Evolutionary conservation across 306 rosid genomes (phyloP).

Genomic region (Dalbergia cochinchinensis): DNA sequence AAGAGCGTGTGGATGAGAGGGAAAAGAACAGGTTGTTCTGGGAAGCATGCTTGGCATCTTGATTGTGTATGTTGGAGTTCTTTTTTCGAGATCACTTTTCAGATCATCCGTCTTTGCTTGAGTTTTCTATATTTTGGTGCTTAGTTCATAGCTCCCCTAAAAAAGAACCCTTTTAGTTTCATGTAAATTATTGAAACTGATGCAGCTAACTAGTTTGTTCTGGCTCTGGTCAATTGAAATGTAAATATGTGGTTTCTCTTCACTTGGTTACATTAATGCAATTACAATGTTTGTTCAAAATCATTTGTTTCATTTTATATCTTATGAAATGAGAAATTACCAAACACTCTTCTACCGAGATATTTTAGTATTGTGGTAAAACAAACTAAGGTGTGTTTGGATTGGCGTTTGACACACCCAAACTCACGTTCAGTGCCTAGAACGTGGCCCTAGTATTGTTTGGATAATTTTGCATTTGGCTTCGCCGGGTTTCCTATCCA

Average conservation of each 20-base stretch:
- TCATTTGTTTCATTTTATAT: not conserved
- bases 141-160: not conserved
- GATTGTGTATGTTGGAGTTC: conserved; percentile 13
- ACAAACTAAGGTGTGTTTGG: no score
- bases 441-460: no score
- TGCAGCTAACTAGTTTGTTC: conserved; percentile 7
- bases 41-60: conserved; percentile 96
- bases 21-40: conserved; percentile 86
- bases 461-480: no score
- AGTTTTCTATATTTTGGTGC: conserved; percentile 7
- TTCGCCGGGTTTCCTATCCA: no score
- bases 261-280: not conserved
- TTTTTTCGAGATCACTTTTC: not conserved
- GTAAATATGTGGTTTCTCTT: not conserved
- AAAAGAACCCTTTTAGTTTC: not conserved
- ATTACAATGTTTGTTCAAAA: conserved; percentile 3
- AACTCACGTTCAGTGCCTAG: no score
- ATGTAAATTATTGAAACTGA: conserved; percentile 8
- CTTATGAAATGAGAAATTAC: not conserved
- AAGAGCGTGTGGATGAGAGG: conserved; percentile 68
- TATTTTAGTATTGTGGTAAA: no score
- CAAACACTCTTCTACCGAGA: no score
- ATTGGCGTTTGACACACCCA: no score
- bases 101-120: not conserved
- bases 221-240: conserved; percentile 1